Percentiles rank a stretch among this genome's conserved stretches.
Evolutionary conservation across 192 early-diverging fungal species (phyloP).

Genomic region (Podochytrium sp.): DNA sequence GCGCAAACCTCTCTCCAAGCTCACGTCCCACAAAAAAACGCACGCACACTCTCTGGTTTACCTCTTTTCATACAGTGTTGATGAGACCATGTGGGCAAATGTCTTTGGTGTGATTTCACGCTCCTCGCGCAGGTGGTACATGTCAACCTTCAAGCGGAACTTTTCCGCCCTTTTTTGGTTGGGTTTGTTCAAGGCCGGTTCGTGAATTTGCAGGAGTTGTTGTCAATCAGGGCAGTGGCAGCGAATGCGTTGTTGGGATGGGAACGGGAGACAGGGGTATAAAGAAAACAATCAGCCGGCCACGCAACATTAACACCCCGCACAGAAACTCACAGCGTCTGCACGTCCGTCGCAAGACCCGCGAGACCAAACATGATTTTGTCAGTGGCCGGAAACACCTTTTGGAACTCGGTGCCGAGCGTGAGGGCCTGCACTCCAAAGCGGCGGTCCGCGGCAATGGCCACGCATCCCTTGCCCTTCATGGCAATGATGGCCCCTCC

Average conservation of each 20-base stretch:
- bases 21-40: too few species aligned
- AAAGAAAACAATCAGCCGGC: not conserved
- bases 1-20: too few species aligned
- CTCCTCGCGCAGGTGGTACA: conserved; percentile 96
- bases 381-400: conserved; percentile 87
- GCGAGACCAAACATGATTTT: conserved; percentile 87
- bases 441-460: conserved; percentile 93
- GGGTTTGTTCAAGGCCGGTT: not conserved
- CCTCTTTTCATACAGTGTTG: conserved; percentile 92
- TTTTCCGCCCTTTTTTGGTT: conserved; percentile 70
- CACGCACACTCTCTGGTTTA: too few species aligned
- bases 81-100: conserved; percentile 90
- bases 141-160: conserved; percentile 92
- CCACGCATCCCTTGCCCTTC: conserved; percentile 98
- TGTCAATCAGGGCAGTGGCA: too few species aligned
- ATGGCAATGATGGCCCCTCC: conserved; percentile 94
- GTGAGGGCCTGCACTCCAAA: conserved; percentile 93
- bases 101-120: conserved; percentile 94
- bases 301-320: not conserved
- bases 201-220: conserved; percentile 1
- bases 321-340: conserved; percentile 79
- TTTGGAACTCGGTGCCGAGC: conserved; percentile 92
- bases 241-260: not conserved
- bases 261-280: not conserved
- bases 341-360: conserved; percentile 95